Percentiles rank a stretch among this genome's conserved stretches.
These are phyloP conservation scores for Lasiosphaeris hirsuta DNA, from an alignment of 495 filamentous ascomycete species.

Conservation along the genomic window DNA sequence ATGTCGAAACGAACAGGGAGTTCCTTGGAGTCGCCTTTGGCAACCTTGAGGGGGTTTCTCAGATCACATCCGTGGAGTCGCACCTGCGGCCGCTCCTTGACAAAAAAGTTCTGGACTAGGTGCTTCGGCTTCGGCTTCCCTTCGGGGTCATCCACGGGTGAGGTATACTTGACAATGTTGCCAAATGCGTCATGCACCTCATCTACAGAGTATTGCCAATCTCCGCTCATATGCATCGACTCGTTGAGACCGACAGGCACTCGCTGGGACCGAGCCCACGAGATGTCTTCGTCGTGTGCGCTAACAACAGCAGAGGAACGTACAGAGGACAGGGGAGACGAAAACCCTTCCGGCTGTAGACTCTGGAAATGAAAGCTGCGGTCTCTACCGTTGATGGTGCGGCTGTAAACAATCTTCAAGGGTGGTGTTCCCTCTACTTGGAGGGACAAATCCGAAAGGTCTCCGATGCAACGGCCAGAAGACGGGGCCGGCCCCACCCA, in stretches of 20 bases:
- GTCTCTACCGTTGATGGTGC: slow-evolving; percentile 71
- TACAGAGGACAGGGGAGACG: slow-evolving; percentile 65
- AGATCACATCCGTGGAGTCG: slow-evolving; percentile 71
- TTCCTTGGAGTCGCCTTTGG: slow-evolving; percentile 62
- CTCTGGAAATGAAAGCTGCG: slow-evolving; percentile 79
- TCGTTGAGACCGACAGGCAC: slow-evolving; percentile 83
- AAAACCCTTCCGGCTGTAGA: slow-evolving; percentile 82
- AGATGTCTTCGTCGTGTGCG: slow-evolving; percentile 60
- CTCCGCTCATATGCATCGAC: slow-evolving; percentile 69
- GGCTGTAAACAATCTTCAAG: slow-evolving; percentile 87
- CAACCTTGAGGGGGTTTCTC: slow-evolving; percentile 74
- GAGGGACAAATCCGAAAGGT: slow-evolving; percentile 78
- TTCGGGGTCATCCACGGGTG: slow-evolving; percentile 60
- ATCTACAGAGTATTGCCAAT: slow-evolving; percentile 87
- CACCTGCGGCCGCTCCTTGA: slow-evolving; percentile 79
- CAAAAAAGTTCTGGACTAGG: slow-evolving; percentile 72
- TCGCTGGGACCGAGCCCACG: slow-evolving; percentile 74
- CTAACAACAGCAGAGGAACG: slow-evolving; percentile 52
- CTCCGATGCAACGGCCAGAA: slow-evolving; percentile 70
- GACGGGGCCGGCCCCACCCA: slow-evolving; percentile 59
- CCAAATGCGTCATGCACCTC: slow-evolving; percentile 88
- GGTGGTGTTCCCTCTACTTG: slow-evolving; percentile 86
- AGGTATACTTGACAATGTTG: slow-evolving; percentile 80
- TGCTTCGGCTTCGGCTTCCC: slow-evolving; percentile 54
- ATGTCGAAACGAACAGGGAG: slow-evolving; percentile 72